These are phyloP conservation scores for Quercus phellos DNA, from an alignment of 331 rosid species.

Conservation along the genomic window DNA sequence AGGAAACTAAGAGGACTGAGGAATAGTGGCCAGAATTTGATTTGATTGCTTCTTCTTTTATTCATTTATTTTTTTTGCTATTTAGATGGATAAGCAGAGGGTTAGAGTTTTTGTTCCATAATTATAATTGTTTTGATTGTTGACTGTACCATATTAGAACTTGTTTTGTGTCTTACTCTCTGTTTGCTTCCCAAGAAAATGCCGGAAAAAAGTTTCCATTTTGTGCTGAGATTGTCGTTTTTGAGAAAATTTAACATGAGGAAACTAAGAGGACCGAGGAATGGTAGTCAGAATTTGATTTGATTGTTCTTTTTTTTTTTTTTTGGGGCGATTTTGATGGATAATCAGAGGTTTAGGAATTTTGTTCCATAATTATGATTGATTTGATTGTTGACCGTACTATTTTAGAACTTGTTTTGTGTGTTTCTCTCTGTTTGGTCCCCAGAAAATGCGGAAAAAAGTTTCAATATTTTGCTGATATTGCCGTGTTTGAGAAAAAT, in stretches of 20 bases:
- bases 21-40: not conserved
- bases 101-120: no score
- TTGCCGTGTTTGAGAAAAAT: not conserved
- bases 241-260: not conserved
- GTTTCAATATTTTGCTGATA: not conserved
- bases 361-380: no score
- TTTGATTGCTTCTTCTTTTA: not conserved
- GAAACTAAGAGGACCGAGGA: not conserved
- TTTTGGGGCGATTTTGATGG: accelerated
- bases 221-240: no score
- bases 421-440: not conserved
- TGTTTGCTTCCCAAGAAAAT: no score
- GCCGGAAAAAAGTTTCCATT: not conserved
- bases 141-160: no score
- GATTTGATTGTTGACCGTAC: no score
- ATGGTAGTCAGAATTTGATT: not conserved
- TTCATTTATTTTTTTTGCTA: no score
- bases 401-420: no score
- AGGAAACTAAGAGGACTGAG: not conserved
- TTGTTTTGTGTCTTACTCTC: not conserved
- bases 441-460: not conserved
- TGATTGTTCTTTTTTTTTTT: not conserved
- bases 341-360: no score
- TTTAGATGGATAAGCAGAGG: no score
- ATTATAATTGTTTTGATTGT: no score